Base-by-base conservation (phyloP, 177 flowering plant genomes). In the Vitis hybrid region DNA sequence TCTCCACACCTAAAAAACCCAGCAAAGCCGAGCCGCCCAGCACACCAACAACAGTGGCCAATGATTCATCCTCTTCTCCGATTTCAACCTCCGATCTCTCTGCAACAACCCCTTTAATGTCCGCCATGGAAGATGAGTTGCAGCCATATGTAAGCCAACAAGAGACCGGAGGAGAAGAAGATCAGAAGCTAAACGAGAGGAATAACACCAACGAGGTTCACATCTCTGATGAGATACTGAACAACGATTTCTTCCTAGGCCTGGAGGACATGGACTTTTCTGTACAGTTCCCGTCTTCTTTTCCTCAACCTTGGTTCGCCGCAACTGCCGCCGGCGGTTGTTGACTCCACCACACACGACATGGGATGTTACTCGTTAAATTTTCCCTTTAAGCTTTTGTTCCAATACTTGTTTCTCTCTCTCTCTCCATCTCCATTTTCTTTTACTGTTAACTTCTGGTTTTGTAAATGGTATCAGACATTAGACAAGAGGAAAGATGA, bases 201-300 rank as follows among this genome's bases (percentile, higher is more conserved):
- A 39, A 5, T 39, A 34, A 58, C 51, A 26, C 52, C 4, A 6
- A 52, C 39, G 60, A 69, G 11, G 50, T 51, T 34, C 13, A 19
- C 61, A 58, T 48, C 58, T 60, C 72, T 1, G 73, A 67, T 60
- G 15, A 57, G 23, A 58, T 58, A 4, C 64, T 66, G 6, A 60
- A 48, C 17, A 73, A 70, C 30, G 82, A 76, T 54, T 72, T 78
- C 12, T 70, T 76, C 65, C 71, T 75, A 48, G 76, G 80, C 49
- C 50, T 77, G 4, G 82, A 80, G 14, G 79, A 76, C 30, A 70
- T 80, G 3, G 77, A 66, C 11, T 66, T 70, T 19, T 15, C 52
- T 4, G 79, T 69, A 51, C 74, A 75, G 18, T 72, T 66, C 56
- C 23, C 51, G 11, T 58, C 59, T 30, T 17, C 4, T 21, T 56